Conservation (phyloP, 1,284 basidiomycete genomes). For the Apiotrichum gracile region DNA sequence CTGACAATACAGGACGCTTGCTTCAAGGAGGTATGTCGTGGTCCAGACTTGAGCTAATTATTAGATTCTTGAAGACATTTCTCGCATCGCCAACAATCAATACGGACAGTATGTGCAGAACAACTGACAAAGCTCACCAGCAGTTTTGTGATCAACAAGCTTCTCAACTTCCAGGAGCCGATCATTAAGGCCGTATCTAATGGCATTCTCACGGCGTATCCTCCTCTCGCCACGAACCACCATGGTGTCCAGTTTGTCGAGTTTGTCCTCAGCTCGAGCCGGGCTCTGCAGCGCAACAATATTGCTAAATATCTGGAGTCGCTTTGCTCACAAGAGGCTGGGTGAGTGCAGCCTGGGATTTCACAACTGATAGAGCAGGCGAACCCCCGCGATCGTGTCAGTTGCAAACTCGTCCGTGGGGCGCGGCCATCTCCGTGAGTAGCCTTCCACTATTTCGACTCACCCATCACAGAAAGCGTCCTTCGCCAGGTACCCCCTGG, state of each 20-base stretch:
- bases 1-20: conserved; percentile 28
- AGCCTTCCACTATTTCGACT: accelerated
- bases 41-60: neutral
- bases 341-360: conserved; percentile 19
- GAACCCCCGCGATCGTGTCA: conserved; percentile 37
- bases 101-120: conserved; percentile 35
- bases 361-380: conserved; percentile 15
- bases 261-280: conserved; percentile 28
- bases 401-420: conserved; percentile 42
- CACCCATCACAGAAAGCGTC: neutral
- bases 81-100: conserved; percentile 38
- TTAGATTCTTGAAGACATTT: conserved; percentile 35
- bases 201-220: conserved; percentile 37
- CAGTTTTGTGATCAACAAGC: conserved; percentile 41
- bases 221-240: conserved; percentile 40
- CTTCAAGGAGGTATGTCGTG: conserved; percentile 28
- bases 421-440: conserved; percentile 39
- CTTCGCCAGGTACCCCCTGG: conserved; percentile 22
- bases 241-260: conserved; percentile 43
- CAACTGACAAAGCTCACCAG: neutral
- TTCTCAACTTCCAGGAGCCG: conserved; percentile 26
- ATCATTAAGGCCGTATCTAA: conserved; percentile 24
- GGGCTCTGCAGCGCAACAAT: conserved; percentile 15
- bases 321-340: conserved; percentile 32
- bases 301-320: conserved; percentile 37